A percentile compares a stretch with the other conserved stretches of the same genome.
These are phyloP conservation scores for Sporothrix protearum DNA, from an alignment of 2,329 filamentous ascomycete species.

Conservation along the genomic window DNA sequence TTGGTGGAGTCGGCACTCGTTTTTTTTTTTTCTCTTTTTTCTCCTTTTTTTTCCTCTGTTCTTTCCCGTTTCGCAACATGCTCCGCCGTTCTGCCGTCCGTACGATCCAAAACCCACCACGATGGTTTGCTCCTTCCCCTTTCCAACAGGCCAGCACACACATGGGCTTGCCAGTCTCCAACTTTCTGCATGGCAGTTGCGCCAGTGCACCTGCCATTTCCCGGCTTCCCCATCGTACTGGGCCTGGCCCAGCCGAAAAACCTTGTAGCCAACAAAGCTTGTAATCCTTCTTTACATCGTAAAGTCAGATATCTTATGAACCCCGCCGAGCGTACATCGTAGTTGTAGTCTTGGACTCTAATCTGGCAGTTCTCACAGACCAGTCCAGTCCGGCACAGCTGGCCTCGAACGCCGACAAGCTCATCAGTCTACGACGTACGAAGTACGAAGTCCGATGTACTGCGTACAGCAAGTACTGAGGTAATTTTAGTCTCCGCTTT, in stretches of 20 bases:
- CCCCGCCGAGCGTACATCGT: not conserved
- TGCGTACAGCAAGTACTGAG: no score
- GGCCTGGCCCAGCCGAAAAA: not conserved
- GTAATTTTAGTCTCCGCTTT: conserved; percentile 16
- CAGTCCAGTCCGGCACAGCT: not conserved
- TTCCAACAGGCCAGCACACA: not conserved
- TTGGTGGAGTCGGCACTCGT: not conserved
- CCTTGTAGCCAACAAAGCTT: not conserved
- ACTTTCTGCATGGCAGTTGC: not conserved
- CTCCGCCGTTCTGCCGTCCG: not conserved
- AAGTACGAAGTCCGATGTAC: no score
- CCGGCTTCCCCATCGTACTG: not conserved
- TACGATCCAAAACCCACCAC: not conserved
- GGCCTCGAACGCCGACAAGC: not conserved
- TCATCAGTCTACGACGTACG: no score
- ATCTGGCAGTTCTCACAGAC: not conserved
- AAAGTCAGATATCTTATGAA: not conserved
- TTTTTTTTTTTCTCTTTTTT: not conserved
- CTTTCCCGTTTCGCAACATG: not conserved
- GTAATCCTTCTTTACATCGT: no score
- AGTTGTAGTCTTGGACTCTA: not conserved
- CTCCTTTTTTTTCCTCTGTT: not conserved
- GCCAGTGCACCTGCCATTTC: not conserved
- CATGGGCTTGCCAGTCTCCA: not conserved
- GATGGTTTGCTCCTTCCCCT: not conserved